phyloP scores from a whole-genome alignment of 768 basidiomycete genomes.

The Boletus rubropictus region DNA sequence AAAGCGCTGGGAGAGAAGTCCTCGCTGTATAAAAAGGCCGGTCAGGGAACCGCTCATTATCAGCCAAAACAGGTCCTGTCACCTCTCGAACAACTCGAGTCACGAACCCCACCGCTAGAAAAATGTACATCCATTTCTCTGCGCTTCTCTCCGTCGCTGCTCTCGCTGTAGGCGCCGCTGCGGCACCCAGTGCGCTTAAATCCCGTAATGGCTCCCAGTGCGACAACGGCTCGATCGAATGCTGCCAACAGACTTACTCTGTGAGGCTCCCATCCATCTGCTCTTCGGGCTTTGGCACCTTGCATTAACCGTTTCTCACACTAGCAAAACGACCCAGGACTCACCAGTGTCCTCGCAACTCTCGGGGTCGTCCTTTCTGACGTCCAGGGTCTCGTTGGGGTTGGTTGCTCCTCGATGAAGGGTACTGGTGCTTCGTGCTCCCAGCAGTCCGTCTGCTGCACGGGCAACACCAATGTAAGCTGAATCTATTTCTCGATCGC shows the following conservation, averaged over 20 bases:
- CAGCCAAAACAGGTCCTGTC: background rate
- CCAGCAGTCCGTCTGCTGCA: constrained; percentile 18
- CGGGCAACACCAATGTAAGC: constrained; percentile 9
- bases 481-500: background rate
- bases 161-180: constrained; percentile 1
- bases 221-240: constrained; percentile 4
- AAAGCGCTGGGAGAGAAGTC: background rate
- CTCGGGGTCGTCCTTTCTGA: background rate
- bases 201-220: background rate
- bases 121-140: constrained; percentile 8
- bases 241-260: background rate
- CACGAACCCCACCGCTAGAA: background rate
- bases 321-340: background rate
- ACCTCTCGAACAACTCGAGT: background rate
- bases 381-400: constrained; percentile 1
- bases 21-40: background rate
- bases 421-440: constrained; percentile 6
- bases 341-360: background rate
- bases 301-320: background rate
- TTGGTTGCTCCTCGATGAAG: constrained; percentile 1
- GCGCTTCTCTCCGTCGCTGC: constrained; percentile 10
- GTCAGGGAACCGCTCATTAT: background rate
- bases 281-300: no score
- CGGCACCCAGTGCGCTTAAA: background rate
- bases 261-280: background rate